Conservation (phyloP, 2,329 filamentous ascomycete species). For the Aspergillus nomiae region DNA sequence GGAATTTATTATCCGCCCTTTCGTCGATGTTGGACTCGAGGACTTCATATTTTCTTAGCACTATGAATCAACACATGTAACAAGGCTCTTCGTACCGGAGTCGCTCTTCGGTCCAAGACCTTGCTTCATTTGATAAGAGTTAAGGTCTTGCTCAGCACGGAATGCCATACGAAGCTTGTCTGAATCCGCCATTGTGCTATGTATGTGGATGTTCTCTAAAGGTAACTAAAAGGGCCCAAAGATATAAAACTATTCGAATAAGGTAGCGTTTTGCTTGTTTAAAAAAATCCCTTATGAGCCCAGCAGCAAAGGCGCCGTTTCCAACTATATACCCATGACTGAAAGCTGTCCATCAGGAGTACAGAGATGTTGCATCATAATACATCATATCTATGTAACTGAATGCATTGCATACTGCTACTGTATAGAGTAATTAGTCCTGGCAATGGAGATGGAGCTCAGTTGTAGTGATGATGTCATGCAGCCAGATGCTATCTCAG, state of each 20-base stretch:
- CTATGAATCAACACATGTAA: neutral
- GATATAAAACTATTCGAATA: neutral
- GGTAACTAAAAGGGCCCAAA: neutral
- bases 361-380: slow-evolving; percentile 31
- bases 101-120: slow-evolving; percentile 41
- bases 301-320: neutral
- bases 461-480: neutral
- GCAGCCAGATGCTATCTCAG: slow-evolving; percentile 4
- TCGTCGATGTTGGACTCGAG: slow-evolving; percentile 46
- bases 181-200: slow-evolving; percentile 22
- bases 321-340: neutral
- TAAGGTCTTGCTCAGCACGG: slow-evolving; percentile 44
- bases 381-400: slow-evolving; percentile 34
- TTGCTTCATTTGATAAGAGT: slow-evolving; percentile 43
- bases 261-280: neutral
- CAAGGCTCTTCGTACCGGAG: slow-evolving; percentile 34
- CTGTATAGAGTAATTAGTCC: neutral
- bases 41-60: slow-evolving; percentile 21
- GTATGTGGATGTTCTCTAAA: neutral
- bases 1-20: slow-evolving; percentile 41
- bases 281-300: neutral
- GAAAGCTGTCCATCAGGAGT: neutral
- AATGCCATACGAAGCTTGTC: slow-evolving; percentile 31
- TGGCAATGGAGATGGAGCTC: neutral
- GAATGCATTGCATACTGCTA: neutral